A percentile compares a stretch with the other conserved stretches of the same genome.
Evolutionary conservation across 495 filamentous ascomycete genomes (phyloP).

Genomic region (Penicillium robsamsonii): DNA sequence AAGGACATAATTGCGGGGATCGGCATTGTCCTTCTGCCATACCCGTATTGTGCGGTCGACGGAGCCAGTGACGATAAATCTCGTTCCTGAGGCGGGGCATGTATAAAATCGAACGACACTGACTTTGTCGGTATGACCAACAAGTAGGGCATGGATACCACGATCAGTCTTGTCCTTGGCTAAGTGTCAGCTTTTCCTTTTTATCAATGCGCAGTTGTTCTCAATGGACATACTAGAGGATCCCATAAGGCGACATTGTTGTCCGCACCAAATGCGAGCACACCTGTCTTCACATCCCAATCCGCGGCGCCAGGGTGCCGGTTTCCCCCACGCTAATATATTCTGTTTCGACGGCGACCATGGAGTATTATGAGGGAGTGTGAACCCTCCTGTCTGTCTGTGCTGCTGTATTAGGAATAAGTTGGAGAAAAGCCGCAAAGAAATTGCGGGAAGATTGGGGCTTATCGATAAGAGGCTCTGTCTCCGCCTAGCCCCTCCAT

Average conservation of each 20-base stretch:
- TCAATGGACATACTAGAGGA: constrained; percentile 62
- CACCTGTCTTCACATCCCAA: constrained; percentile 69
- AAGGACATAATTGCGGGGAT: constrained; percentile 35
- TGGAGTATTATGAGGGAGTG: constrained; percentile 18
- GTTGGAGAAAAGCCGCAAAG: constrained; percentile 26
- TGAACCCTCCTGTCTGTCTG: background rate
- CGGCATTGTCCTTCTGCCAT: constrained; percentile 51
- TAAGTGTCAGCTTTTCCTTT: constrained; percentile 13
- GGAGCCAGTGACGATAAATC: constrained; percentile 72
- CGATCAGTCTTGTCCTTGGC: constrained; percentile 45
- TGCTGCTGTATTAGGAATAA: constrained; percentile 5
- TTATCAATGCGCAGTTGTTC: constrained; percentile 1
- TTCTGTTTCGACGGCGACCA: constrained; percentile 48
- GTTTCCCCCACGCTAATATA: constrained; percentile 89
- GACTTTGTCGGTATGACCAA: constrained; percentile 77
- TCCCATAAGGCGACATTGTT: constrained; percentile 87
- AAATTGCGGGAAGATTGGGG: constrained; percentile 19
- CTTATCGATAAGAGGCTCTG: constrained; percentile 47
- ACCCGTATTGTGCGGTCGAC: constrained; percentile 76
- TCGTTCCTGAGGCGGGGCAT: constrained; percentile 42
- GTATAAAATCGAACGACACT: constrained; percentile 80
- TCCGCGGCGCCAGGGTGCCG: constrained; percentile 86
- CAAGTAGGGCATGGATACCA: constrained; percentile 69
- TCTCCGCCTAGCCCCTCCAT: constrained; percentile 23
- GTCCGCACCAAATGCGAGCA: constrained; percentile 88